Conservation (phyloP, 176 grass and related monocot genomes). For the Melocanna baccifera region DNA sequence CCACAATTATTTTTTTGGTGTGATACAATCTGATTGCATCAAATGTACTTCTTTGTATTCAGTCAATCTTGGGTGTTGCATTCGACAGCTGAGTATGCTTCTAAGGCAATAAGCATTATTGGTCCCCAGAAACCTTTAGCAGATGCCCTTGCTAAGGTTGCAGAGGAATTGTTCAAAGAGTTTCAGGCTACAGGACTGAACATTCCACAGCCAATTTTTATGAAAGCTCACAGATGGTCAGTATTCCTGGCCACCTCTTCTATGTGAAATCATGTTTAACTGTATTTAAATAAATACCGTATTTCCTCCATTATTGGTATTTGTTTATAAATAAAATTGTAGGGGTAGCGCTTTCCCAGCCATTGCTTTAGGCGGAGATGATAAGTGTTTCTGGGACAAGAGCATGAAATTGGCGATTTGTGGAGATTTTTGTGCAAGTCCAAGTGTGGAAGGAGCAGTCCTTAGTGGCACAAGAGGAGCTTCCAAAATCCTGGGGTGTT, state of each 20-base stretch:
- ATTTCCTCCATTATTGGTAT: background rate
- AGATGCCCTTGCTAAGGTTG: slow-evolving; percentile 73
- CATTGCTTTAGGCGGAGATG: slow-evolving; percentile 51
- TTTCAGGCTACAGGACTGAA: slow-evolving; percentile 64
- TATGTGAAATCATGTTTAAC: slow-evolving; percentile 15
- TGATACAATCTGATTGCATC: background rate
- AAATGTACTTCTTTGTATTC: slow-evolving; percentile 28
- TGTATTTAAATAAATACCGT: background rate
- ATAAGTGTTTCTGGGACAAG: slow-evolving; percentile 80
- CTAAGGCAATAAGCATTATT: slow-evolving; percentile 49
- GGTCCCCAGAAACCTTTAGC: slow-evolving; percentile 70
- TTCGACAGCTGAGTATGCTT: slow-evolving; percentile 84
- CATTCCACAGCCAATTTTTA: slow-evolving; percentile 74
- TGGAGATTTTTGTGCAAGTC: slow-evolving; percentile 82
- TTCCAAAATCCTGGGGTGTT: slow-evolving; percentile 69
- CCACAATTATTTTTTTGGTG: background rate
- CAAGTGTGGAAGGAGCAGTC: slow-evolving; percentile 75
- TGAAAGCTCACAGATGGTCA: slow-evolving; percentile 95
- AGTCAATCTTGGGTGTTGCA: slow-evolving; percentile 86
- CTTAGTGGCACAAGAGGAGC: slow-evolving; percentile 75
- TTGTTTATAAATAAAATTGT: slow-evolving; percentile 19
- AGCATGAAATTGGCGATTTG: slow-evolving; percentile 65
- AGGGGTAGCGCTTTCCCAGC: slow-evolving; percentile 83
- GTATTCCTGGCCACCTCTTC: slow-evolving; percentile 27
- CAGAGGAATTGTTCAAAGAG: slow-evolving; percentile 76